Conservation (phyloP, 345 rosid genomes). For the Arabis hirsuta region DNA sequence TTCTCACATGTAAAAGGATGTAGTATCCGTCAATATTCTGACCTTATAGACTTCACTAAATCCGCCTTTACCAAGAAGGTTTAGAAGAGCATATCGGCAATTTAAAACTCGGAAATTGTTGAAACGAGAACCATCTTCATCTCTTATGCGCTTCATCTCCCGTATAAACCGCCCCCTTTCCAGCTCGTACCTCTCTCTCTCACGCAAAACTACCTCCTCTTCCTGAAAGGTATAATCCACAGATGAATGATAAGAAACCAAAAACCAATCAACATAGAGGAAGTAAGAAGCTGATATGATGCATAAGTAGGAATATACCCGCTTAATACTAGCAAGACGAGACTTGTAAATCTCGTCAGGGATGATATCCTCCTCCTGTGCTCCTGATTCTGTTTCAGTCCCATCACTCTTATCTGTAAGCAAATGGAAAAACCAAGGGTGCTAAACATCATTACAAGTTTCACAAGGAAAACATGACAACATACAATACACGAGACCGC, state of each 20-base stretch:
- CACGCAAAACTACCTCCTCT: constrained; percentile 87
- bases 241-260: constrained; percentile 11
- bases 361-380: constrained; percentile 83
- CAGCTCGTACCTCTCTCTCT: constrained; percentile 94
- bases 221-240: constrained; percentile 59
- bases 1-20: constrained; percentile 31
- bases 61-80: constrained; percentile 99
- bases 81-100: constrained; percentile 84
- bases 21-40: constrained; percentile 46
- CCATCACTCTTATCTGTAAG: constrained; percentile 86
- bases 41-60: constrained; percentile 99
- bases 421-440: constrained; percentile 39
- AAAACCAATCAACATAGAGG: constrained; percentile 14
- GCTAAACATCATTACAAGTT: constrained; percentile 26
- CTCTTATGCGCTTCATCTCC: constrained; percentile 97
- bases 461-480: constrained; percentile 12
- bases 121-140: constrained; percentile 99
- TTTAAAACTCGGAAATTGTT: constrained; percentile 93
- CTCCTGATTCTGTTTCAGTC: constrained; percentile 71
- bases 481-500: constrained; percentile 10
- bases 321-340: constrained; percentile 91
- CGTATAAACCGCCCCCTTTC: constrained; percentile 97
- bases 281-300: constrained; percentile 24
- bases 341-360: constrained; percentile 98
- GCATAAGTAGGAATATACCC: constrained; percentile 61